Base-by-base conservation (phyloP, 2,329 filamentous ascomycete genomes). In the Ophiostoma sp. region DNA sequence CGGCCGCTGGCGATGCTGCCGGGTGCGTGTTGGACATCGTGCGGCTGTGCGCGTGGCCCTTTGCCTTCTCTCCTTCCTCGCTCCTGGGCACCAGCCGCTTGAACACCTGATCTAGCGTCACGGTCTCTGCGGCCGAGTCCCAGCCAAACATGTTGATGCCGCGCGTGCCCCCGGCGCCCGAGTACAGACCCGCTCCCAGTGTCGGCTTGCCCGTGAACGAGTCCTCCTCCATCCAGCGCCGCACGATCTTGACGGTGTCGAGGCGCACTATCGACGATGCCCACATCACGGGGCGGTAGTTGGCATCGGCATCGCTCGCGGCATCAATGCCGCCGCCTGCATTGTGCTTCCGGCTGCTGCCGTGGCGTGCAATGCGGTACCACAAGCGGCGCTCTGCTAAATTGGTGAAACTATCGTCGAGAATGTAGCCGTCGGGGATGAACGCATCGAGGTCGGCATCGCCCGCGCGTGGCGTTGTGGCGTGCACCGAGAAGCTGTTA, bases 171-270 rank as follows among this genome's bases (percentile, higher is more conserved):
- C 74, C 73, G 16, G 79, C 76, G 38, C 80, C 55, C 63, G 63
- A 14, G 63, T 44, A 64, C 41, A 52, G 47, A 14, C 52, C 74
- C 36, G 64, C 66, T 5, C 80, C 80, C 7, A 84, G 75, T 0
- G 78, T 78, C 12, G 80, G 76, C 64, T 82, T 81, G 1, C 85
- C 84, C 2, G 83, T 79, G 41, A 85, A 83, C 0, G 84, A 84
- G 72, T 87, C 86, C 72, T 89, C 84, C 72, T 88, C 85, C 81
- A 89, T 87, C 87, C 87, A 90, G 40, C 85, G 81, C 40, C 84
- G 81, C 18, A 89, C 86, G 55, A 86, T 85, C 68, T 83, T 81
- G 69, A 87, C 80, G 0, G 83, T 85, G 8, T 85, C 81, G 12
- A 77, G 75, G 38, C 84, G 84, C 1, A 86, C 76, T 6, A 80